These are phyloP conservation scores for Ensete ventricosum DNA, from an alignment of 176 grass and related monocot genomes.

Conservation along the genomic window DNA sequence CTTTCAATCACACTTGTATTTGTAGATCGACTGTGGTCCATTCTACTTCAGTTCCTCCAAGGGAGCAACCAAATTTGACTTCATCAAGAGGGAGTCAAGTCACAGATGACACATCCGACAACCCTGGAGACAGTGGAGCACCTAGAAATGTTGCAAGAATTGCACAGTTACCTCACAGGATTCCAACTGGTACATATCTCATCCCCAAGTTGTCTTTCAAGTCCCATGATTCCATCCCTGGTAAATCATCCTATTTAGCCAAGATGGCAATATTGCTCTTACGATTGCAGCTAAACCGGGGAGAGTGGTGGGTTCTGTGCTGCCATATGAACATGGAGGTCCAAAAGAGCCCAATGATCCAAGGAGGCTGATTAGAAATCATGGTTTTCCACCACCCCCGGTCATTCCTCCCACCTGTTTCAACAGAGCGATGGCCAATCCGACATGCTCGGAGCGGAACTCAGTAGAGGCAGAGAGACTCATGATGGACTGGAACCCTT, in stretches of 20 bases:
- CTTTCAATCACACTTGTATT: not conserved
- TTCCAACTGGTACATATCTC: conserved; percentile 10
- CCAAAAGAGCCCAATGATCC: conserved; percentile 9
- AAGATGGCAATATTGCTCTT: not conserved
- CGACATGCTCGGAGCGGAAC: conserved; percentile 4
- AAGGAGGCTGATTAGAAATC: conserved; percentile 9
- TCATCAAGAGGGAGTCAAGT: conserved; percentile 29
- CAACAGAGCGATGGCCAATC: not conserved
- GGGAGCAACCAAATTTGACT: conserved; percentile 13
- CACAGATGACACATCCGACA: conserved; percentile 16
- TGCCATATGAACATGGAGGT: conserved; percentile 12
- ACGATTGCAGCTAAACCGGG: conserved; percentile 16
- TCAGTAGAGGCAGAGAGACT: not conserved
- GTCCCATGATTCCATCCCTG: not conserved
- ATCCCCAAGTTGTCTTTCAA: not conserved
- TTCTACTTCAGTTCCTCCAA: conserved; percentile 27
- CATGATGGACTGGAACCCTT: not conserved
- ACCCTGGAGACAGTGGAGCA: not conserved
- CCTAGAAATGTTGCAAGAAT: not conserved
- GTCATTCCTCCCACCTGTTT: not conserved
- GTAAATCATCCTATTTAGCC: not conserved
- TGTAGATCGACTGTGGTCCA: conserved; percentile 28
- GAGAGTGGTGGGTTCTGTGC: conserved; percentile 5
- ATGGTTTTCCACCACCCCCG: not conserved
- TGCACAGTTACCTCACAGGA: conserved; percentile 8